Percentiles rank a stretch among this genome's conserved stretches.
Conservation (phyloP, 2,329 filamentous ascomycete genomes). For the Thelonectria rubi region DNA sequence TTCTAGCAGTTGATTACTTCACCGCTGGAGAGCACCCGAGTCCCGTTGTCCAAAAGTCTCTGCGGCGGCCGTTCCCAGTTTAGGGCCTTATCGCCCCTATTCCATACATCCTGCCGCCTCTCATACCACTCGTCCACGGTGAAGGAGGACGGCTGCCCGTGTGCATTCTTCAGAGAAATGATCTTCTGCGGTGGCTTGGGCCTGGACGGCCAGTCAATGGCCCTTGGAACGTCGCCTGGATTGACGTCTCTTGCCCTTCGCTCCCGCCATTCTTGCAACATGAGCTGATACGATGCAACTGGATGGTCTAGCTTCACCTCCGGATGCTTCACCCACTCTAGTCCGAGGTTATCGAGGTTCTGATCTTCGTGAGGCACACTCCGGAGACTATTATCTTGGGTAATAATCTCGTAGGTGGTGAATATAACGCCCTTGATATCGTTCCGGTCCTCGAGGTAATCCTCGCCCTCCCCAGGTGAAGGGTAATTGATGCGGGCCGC, state of each 20-base stretch:
- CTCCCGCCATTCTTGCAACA: constrained; percentile 39
- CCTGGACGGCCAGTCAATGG: constrained; percentile 34
- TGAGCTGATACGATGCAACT: constrained; percentile 38
- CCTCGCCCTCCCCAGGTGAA: constrained; percentile 14
- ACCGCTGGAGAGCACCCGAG: constrained; percentile 23
- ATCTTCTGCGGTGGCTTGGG: constrained; percentile 24
- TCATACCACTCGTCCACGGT: constrained; percentile 21
- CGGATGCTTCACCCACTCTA: constrained; percentile 45
- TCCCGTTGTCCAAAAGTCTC: constrained; percentile 16
- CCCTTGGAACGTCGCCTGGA: constrained; percentile 14
- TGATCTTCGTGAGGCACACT: constrained; percentile 38
- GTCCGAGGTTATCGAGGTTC: constrained; percentile 29
- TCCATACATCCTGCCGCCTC: constrained; percentile 26
- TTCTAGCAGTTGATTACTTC: constrained; percentile 20
- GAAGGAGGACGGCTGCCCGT: constrained; percentile 8
- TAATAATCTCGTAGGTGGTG: constrained; percentile 51
- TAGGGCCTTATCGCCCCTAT: constrained; percentile 30
- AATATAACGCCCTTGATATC: constrained; percentile 50
- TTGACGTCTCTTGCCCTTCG: constrained; percentile 16
- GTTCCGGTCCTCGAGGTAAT: constrained; percentile 35
- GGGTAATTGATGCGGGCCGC: constrained; percentile 34
- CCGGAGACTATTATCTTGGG: constrained; percentile 40
- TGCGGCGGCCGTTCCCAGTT: constrained; percentile 41
- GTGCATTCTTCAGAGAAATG: neutral
- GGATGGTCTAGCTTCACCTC: constrained; percentile 45